A percentile compares a stretch with the other conserved stretches of the same genome.
Conservation (phyloP, 1,284 basidiomycete genomes). For the Agaricales sp. region DNA sequence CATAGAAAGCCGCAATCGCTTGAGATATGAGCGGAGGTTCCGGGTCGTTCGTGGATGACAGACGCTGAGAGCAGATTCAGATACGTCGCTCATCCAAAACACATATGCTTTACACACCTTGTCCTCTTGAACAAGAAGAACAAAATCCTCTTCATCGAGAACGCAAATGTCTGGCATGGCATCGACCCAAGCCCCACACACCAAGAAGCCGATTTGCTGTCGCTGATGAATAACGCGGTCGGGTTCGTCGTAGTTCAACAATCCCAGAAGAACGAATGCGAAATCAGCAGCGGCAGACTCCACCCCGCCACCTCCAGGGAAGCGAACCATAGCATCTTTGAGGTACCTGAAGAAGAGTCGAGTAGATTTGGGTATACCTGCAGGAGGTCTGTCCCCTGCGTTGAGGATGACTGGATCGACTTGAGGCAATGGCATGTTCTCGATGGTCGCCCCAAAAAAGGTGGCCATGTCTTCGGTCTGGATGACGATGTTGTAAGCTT, state of each 20-base stretch:
- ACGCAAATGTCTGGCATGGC: slow-evolving; percentile 18
- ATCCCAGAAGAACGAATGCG: background rate
- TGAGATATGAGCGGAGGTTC: slow-evolving; percentile 19
- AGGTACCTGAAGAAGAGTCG: background rate
- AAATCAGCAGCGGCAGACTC: background rate
- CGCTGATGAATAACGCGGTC: background rate
- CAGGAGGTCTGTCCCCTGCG: background rate
- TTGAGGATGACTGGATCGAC: slow-evolving; percentile 11
- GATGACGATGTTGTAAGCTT: slow-evolving; percentile 20
- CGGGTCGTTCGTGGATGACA: slow-evolving; percentile 4
- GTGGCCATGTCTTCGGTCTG: slow-evolving; percentile 9
- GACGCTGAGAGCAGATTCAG: background rate
- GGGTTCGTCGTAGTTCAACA: background rate
- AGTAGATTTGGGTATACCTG: background rate
- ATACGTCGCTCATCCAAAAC: too few species aligned
- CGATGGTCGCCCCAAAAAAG: slow-evolving; percentile 14
- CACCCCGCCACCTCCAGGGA: too few species aligned
- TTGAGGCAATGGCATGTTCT: slow-evolving; percentile 8
- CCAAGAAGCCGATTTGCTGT: slow-evolving; percentile 10
- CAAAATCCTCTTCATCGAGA: slow-evolving; percentile 12
- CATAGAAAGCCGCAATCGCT: slow-evolving; percentile 24
- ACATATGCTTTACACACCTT: slow-evolving; percentile 7
- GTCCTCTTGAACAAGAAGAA: slow-evolving; percentile 18
- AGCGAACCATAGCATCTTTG: background rate
- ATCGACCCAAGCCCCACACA: slow-evolving; percentile 13